A percentile compares a stretch with the other conserved stretches of the same genome.
phyloP scores from a whole-genome alignment of 2,329 filamentous ascomycete species.

The Triangularia setosa region DNA sequence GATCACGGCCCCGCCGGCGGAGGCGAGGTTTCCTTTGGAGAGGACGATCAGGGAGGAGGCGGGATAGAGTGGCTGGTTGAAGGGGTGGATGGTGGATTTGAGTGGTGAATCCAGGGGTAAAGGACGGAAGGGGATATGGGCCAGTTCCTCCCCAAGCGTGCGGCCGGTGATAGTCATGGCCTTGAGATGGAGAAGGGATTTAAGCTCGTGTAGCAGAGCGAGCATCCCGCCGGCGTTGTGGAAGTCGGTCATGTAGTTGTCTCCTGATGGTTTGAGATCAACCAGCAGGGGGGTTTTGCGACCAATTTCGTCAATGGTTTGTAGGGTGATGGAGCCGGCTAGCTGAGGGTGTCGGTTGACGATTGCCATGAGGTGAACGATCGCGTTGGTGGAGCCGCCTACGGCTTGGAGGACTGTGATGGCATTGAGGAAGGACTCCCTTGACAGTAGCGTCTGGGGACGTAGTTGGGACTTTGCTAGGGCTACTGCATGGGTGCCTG shows the following conservation, averaged over 20 bases:
- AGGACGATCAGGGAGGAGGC: slow-evolving; percentile 80
- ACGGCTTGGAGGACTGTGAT: slow-evolving; percentile 83
- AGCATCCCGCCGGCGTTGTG: slow-evolving; percentile 85
- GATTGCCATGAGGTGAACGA: slow-evolving; percentile 84
- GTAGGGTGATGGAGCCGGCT: slow-evolving; percentile 59
- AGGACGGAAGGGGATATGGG: slow-evolving; percentile 59
- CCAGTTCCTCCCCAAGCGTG: slow-evolving; percentile 76
- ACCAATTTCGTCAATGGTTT: slow-evolving; percentile 75
- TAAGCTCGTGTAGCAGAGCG: slow-evolving; percentile 73
- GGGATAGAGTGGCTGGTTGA: slow-evolving; percentile 62
- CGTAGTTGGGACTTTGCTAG: slow-evolving; percentile 54
- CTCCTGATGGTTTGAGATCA: slow-evolving; percentile 80
- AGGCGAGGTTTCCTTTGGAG: slow-evolving; percentile 68
- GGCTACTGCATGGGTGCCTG: slow-evolving; percentile 64
- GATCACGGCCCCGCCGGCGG: slow-evolving; percentile 75
- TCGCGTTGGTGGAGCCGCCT: slow-evolving; percentile 80
- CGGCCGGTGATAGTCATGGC: slow-evolving; percentile 81
- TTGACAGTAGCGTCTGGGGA: slow-evolving; percentile 67
- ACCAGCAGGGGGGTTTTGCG: slow-evolving; percentile 76
- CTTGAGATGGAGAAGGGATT: slow-evolving; percentile 69
- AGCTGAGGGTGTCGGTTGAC: slow-evolving; percentile 68
- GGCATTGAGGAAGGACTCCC: slow-evolving; percentile 76
- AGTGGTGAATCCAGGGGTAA: slow-evolving; percentile 32
- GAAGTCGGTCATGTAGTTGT: slow-evolving; percentile 86
- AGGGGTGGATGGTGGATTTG: slow-evolving; percentile 57